Evolutionary conservation across 352 stramenopile genomes (phyloP).

Genomic region (Phytophthora idaei): DNA sequence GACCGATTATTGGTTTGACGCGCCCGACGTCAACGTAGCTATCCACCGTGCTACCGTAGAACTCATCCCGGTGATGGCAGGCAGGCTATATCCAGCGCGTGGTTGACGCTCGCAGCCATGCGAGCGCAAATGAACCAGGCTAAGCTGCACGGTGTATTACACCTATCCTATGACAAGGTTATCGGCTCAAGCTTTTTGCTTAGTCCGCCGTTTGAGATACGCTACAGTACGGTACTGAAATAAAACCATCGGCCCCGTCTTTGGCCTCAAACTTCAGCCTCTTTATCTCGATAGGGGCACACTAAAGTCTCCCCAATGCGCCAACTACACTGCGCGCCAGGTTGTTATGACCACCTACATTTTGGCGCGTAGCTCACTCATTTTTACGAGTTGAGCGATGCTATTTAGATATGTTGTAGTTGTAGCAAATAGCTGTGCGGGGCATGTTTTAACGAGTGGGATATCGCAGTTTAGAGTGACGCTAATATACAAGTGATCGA

Average conservation of each 20-base stretch:
- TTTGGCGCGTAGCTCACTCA: no score
- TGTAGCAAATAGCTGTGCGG: no score
- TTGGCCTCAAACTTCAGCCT: not conserved
- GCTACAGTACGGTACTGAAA: conserved; percentile 7
- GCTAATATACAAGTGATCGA: no score
- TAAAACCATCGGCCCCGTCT: conserved; percentile 12
- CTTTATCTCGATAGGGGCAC: conserved; percentile 4
- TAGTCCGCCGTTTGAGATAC: not conserved
- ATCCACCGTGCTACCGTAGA: not conserved
- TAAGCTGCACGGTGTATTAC: no score
- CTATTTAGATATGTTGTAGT: no score
- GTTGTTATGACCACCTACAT: no score
- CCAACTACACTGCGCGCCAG: no score
- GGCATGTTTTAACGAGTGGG: no score
- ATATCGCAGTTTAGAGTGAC: no score
- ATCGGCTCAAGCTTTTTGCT: not conserved
- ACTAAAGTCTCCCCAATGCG: no score
- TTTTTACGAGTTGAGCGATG: not conserved
- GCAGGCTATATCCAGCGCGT: not conserved
- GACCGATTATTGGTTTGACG: conserved; percentile 13
- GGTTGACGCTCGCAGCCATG: not conserved
- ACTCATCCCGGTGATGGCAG: conserved; percentile 11
- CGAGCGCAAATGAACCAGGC: no score
- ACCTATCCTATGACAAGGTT: no score
- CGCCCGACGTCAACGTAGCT: conserved; percentile 6